Percentiles rank a stretch among this genome's conserved stretches.
Evolutionary conservation across 2,329 filamentous ascomycete species (phyloP).

Genomic region (Cladosporium sphaerospermum): DNA sequence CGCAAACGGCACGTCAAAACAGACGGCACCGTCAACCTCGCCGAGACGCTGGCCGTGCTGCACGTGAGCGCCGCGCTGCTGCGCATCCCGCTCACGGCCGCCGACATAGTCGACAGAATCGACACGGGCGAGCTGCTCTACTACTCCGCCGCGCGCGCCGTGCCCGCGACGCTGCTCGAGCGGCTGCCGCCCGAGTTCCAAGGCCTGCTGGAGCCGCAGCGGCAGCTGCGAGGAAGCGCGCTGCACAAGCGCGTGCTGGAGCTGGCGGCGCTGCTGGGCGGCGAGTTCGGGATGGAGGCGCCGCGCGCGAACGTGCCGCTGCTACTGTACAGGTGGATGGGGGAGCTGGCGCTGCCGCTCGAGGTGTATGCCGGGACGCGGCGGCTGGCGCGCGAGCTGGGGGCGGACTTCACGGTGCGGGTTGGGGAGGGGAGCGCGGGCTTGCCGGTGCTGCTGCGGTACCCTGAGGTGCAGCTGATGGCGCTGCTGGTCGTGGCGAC

Average conservation of each 20-base stretch:
- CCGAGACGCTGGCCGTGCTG: conserved; percentile 71
- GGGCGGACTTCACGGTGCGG: conserved; percentile 45
- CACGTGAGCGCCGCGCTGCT: conserved; percentile 74
- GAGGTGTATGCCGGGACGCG: conserved; percentile 58
- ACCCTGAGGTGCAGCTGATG: conserved; percentile 71
- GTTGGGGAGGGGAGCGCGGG: conserved; percentile 19
- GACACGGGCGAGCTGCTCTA: conserved; percentile 64
- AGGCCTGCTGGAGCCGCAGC: conserved; percentile 50
- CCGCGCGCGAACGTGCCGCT: conserved; percentile 67
- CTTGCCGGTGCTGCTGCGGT: conserved; percentile 45
- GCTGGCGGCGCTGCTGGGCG: conserved; percentile 56
- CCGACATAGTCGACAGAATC: conserved; percentile 64
- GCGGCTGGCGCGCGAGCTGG: conserved; percentile 47
- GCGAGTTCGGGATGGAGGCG: conserved; percentile 63
- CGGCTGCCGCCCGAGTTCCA: conserved; percentile 59
- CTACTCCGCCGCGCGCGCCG: conserved; percentile 51
- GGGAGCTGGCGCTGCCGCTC: conserved; percentile 66
- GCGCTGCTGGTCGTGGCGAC: conserved; percentile 66
- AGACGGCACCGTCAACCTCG: conserved; percentile 53
- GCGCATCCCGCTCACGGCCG: conserved; percentile 67
- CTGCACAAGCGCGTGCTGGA: conserved; percentile 61
- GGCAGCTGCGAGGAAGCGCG: conserved; percentile 43
- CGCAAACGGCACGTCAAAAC: conserved; percentile 35
- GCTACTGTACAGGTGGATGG: conserved; percentile 63
- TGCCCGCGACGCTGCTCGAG: conserved; percentile 60